Evolutionary conservation across 1,284 basidiomycete genomes (phyloP).

Genomic region (Cutaneotrichosporon cyanovorans): DNA sequence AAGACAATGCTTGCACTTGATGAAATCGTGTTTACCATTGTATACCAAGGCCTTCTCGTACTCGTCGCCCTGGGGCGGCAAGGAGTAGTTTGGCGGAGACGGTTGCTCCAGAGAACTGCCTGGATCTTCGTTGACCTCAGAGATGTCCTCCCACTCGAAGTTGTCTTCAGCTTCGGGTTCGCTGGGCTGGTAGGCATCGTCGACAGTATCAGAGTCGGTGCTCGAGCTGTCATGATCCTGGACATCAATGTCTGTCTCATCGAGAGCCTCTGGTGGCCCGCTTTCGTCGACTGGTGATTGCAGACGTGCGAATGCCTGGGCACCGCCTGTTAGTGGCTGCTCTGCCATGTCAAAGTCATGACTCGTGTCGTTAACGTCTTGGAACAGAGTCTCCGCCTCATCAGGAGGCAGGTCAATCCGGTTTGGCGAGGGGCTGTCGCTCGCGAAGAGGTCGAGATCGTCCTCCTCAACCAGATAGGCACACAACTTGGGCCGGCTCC

Average conservation of each 20-base stretch:
- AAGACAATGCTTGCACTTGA: background rate
- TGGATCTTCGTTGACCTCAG: conserved; percentile 1
- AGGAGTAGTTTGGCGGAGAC: conserved; percentile 1
- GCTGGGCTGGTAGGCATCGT: background rate
- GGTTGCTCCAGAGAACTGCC: background rate
- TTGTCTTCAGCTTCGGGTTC: background rate
- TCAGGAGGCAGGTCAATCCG: too few species aligned
- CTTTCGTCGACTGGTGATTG: too few species aligned
- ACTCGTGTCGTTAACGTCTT: too few species aligned
- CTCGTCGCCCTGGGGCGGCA: background rate
- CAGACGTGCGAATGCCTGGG: too few species aligned
- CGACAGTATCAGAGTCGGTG: background rate
- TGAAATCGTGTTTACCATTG: background rate
- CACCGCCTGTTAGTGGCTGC: too few species aligned
- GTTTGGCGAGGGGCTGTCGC: too few species aligned
- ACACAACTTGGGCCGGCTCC: background rate
- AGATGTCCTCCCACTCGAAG: background rate
- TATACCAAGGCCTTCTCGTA: background rate
- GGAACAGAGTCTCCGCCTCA: too few species aligned
- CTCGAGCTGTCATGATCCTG: too few species aligned
- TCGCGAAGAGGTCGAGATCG: too few species aligned
- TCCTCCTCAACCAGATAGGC: background rate
- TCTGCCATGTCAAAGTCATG: too few species aligned
- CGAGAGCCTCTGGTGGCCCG: too few species aligned
- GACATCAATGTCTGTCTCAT: too few species aligned